These are phyloP conservation scores for Isatis tinctoria DNA, from an alignment of 345 rosid genomes.

Conservation along the genomic window DNA sequence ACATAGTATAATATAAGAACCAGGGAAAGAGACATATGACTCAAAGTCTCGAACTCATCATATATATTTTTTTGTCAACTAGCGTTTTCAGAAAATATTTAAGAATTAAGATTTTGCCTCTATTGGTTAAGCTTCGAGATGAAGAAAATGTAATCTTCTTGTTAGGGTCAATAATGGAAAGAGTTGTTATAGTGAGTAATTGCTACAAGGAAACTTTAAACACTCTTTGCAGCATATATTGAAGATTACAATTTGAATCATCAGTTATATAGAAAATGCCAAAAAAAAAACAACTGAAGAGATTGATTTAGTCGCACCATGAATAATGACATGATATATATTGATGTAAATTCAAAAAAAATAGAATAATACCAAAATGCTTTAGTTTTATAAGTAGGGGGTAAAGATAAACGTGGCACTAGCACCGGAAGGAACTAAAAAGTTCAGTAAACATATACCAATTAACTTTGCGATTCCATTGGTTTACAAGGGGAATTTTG, in stretches of 20 bases:
- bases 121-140: neutral
- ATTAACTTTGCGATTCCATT: neutral
- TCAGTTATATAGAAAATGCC: slow-evolving; percentile 10
- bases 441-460: neutral
- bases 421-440: neutral
- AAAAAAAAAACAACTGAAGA: neutral
- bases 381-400: neutral
- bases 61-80: neutral
- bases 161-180: slow-evolving; percentile 6
- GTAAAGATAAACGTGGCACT: neutral
- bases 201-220: neutral
- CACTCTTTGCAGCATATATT: slow-evolving; percentile 25
- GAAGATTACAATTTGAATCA: neutral
- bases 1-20: neutral
- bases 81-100: neutral
- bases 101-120: neutral
- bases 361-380: neutral
- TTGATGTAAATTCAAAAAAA: neutral
- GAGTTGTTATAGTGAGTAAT: slow-evolving; percentile 19
- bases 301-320: neutral
- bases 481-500: neutral
- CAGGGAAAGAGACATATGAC: neutral
- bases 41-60: neutral
- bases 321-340: neutral
- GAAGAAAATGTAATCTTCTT: neutral